Percentiles rank a stretch among this genome's conserved stretches.
phyloP scores from a whole-genome alignment of 2,329 filamentous ascomycete genomes.

The Colletotrichum chrysophilum region DNA sequence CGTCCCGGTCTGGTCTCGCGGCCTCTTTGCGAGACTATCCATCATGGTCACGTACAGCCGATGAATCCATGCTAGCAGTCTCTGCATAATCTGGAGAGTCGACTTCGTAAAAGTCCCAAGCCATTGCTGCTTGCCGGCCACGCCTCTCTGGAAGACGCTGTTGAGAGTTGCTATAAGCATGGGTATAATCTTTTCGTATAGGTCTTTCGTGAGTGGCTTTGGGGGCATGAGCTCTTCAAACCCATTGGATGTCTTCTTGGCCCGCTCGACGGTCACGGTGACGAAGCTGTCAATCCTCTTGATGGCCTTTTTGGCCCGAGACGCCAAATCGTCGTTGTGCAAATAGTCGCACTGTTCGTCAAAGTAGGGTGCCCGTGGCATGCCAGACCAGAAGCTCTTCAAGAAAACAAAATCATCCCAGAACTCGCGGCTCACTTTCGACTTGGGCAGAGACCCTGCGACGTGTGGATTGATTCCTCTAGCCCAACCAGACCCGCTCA shows the following conservation, averaged over 20 bases:
- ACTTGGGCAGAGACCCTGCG: background rate
- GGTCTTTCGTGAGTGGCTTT: background rate
- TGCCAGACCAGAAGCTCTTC: background rate
- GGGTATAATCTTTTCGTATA: background rate
- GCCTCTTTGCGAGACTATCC: background rate
- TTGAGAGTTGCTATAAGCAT: background rate
- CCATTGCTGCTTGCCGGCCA: background rate
- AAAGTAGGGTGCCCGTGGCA: background rate
- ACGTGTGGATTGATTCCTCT: background rate
- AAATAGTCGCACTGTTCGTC: conserved; percentile 1
- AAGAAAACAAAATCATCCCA: background rate
- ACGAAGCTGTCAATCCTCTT: background rate
- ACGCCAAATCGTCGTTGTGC: background rate
- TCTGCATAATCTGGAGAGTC: conserved; percentile 10
- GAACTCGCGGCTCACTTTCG: background rate
- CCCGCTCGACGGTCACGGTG: background rate
- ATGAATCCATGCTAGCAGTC: conserved; percentile 1
- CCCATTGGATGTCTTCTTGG: background rate
- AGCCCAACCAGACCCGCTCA: background rate
- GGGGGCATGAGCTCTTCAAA: background rate
- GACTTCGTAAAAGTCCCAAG: conserved; percentile 2
- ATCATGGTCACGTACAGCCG: background rate
- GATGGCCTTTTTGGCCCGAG: background rate
- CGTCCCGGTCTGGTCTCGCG: background rate
- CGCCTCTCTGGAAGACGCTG: conserved; percentile 2